A percentile compares a stretch with the other conserved stretches of the same genome.
phyloP scores from a whole-genome alignment of 306 rosid species.

The Rosa multiflora region DNA sequence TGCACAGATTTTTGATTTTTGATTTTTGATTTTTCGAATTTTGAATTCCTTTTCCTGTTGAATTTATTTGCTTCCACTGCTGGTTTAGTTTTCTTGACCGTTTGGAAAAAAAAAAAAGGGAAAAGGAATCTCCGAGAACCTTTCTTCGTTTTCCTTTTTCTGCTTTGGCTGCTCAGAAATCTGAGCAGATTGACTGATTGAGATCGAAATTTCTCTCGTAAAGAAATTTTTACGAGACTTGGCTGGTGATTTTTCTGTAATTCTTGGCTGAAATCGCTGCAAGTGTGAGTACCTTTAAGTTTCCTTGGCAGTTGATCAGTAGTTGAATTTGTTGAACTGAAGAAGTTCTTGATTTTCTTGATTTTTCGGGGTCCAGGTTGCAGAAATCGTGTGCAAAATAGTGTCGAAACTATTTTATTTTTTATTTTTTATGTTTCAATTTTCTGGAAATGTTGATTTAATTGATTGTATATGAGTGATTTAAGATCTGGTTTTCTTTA shows the following conservation, averaged over 20 bases:
- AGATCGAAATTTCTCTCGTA: background rate
- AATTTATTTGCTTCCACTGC: background rate
- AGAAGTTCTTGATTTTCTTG: background rate
- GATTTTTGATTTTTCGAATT: background rate
- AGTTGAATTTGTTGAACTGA: background rate
- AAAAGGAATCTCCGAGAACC: slow-evolving; percentile 25
- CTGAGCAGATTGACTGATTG: slow-evolving; percentile 5
- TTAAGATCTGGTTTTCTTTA: background rate
- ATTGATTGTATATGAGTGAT: background rate
- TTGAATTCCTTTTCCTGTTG: slow-evolving; percentile 13
- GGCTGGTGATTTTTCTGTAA: too few species aligned
- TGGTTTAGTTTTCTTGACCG: slow-evolving; percentile 27
- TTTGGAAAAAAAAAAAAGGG: slow-evolving; percentile 28
- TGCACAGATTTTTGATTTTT: background rate
- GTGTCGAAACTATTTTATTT: background rate
- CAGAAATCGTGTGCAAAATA: background rate
- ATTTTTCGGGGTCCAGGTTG: background rate
- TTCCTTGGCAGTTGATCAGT: background rate
- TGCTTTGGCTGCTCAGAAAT: slow-evolving; percentile 32
- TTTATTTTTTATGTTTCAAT: background rate
- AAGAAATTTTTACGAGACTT: background rate
- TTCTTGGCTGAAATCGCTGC: background rate
- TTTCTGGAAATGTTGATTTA: background rate
- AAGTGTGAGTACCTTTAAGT: background rate
- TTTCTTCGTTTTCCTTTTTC: slow-evolving; percentile 18